Base-by-base conservation (phyloP, 2,329 filamentous ascomycete genomes). In the Epichloe scottii region DNA sequence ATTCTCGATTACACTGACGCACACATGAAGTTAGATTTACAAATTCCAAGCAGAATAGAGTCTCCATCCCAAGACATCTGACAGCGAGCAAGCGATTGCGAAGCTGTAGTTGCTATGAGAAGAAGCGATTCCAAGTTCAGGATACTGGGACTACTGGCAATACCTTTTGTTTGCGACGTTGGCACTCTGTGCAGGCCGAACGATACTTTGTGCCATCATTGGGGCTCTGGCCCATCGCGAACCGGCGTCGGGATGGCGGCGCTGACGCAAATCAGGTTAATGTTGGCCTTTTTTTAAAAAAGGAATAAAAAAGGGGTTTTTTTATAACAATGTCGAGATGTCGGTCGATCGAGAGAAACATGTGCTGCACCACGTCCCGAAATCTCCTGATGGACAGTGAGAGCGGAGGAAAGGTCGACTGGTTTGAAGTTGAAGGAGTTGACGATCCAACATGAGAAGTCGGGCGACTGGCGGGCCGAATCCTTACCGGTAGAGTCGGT, bases 121-220 rank as follows among this genome's bases (percentile, higher is more conserved):
- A 12, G 7, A 17, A 23, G 40, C 11, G 12, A 19, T 7, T 41
- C 17, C n/a, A 40, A 8, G 37, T 35, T 6, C 3, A 35, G n/a
- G 26, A 14, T 12, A 45, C 4, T 23, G 39, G 0, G 21, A 19
- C 23, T 21, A 23, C 8, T 11, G 4, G 4, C 21, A 34, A 52
- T 58, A 66, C 67, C 60, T 65, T 69, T 59, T 69, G 67, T 58
- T 69, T 69, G 46, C 67, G 64, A 15, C 67, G 63, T 38, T 63
- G 59, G 51, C 67, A 74, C 58, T 74, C 71, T 3, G 70, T 69
- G 54, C 71, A 74, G 45, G 71, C 70, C 17, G 64, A 55, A 41
- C 65, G 63, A 45, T 51, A 42, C 21, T 53, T 51, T n/a, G 46
- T 50, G 46, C 43, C 53, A 11, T 59, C 55, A 17, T 44, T 42